Evolutionary conservation across 176 grass and related monocot genomes (phyloP), one percentile per base, ranked within the genome.

Genomic region (Phyllostachys edulis): DNA sequence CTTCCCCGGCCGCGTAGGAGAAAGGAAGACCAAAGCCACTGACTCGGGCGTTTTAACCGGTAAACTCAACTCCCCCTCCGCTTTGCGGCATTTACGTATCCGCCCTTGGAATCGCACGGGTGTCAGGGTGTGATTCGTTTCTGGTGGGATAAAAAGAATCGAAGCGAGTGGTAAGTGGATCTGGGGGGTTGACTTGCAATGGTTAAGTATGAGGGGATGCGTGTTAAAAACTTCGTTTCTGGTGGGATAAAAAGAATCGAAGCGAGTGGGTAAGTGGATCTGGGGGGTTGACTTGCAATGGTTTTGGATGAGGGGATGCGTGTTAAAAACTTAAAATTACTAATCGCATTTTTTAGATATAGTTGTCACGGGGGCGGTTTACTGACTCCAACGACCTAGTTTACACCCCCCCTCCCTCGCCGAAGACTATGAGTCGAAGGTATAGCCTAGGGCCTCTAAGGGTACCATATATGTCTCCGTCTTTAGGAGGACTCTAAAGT

Each of bases 1-100:
- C 45, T 45, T 60, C 44, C 15, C 84, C 85, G 84, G 75, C 11
- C 6, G 75, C 60, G 85, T 67, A 73, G 80, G 80, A 72, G 80
- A 65, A 26, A 49, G 66, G 39, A 77, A 14, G 73, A 82, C 57
- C 78, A 56, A 65, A 75, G 60, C 84, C 80, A 75, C 85, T 83
- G 80, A 16, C 75, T 34, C 45, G 80, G 75, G 26, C 80, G 85
- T 90, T 90, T 90, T 90, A 84, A 84, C 85, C 75, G 85, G 71
- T 34, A 63, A 42, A 2, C 45, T 73, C 40, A 34, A 87, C 32
- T 9, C 9, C 65, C 51, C 66, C 72, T 57, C 50, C 59, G 40
- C 80, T 83, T 87, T 78, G 49, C 80, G 75, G 5, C 81, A 90
- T 75, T 87, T 78, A 79, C 76, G 89, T 77, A 79, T 87, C 67